A percentile compares a stretch with the other conserved stretches of the same genome.
These are phyloP conservation scores for Penicillium brevicompactum DNA, from an alignment of 2,329 filamentous ascomycete genomes.

Conservation along the genomic window DNA sequence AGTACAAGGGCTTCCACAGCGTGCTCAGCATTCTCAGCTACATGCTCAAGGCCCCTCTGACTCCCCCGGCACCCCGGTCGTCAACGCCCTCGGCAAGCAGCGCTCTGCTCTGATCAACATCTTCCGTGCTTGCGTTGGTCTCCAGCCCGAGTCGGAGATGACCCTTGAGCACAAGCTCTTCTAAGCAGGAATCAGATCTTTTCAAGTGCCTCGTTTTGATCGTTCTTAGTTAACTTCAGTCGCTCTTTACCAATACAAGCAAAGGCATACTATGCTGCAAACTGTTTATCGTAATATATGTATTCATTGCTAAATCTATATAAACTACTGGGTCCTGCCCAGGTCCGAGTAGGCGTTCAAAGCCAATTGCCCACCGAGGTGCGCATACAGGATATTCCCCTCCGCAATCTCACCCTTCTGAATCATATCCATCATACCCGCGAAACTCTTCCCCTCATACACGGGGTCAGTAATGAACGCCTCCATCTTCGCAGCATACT, in stretches of 20 bases:
- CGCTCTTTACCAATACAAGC: slow-evolving; percentile 26
- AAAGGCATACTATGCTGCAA: background rate
- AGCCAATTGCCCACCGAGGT: slow-evolving; percentile 70
- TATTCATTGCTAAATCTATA: background rate
- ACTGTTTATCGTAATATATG: background rate
- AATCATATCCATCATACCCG: slow-evolving; percentile 71
- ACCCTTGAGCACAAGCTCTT: slow-evolving; percentile 98
- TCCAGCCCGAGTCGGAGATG: slow-evolving; percentile 98
- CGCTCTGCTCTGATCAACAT: slow-evolving; percentile 94
- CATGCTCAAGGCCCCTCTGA: slow-evolving; percentile 95
- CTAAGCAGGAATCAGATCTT: slow-evolving; percentile 39
- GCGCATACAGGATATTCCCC: slow-evolving; percentile 71
- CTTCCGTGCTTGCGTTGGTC: slow-evolving; percentile 94
- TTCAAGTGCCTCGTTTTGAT: background rate
- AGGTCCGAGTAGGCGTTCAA: slow-evolving; percentile 66
- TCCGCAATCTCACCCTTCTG: slow-evolving; percentile 62
- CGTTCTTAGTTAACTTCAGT: slow-evolving; percentile 26
- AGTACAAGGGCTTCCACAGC: slow-evolving; percentile 93
- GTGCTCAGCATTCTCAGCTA: slow-evolving; percentile 97
- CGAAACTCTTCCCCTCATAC: slow-evolving; percentile 75
- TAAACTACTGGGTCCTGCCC: slow-evolving; percentile 20
- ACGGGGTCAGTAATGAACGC: slow-evolving; percentile 75
- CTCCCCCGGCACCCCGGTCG: slow-evolving; percentile 92
- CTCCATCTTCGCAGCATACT: slow-evolving; percentile 68
- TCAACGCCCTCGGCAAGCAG: slow-evolving; percentile 96